These are phyloP conservation scores for Gyromitra esculenta DNA, from an alignment of 2,329 filamentous ascomycete species.

Conservation along the genomic window DNA sequence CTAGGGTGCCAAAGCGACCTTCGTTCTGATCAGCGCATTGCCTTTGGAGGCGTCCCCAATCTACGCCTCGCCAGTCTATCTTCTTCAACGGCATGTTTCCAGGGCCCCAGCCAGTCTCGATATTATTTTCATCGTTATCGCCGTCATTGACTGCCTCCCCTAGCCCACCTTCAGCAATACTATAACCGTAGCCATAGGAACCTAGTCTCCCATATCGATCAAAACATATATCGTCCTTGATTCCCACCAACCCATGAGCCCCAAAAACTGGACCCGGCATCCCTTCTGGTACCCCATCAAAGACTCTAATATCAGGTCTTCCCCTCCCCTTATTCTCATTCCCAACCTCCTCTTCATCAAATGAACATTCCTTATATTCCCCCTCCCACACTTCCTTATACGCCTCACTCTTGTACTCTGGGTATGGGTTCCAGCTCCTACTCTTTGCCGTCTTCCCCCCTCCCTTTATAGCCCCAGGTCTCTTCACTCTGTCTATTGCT, in stretches of 20 bases:
- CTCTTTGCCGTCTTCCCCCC: constrained; percentile 59
- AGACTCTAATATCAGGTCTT: constrained; percentile 48
- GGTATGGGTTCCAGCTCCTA: constrained; percentile 72
- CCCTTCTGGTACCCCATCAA: constrained; percentile 40
- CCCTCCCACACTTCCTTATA: constrained; percentile 63
- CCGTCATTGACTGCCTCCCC: constrained; percentile 88
- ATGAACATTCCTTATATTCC: constrained; percentile 61
- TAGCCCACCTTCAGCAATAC: constrained; percentile 77
- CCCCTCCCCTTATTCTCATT: constrained; percentile 25
- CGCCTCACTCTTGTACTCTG: constrained; percentile 68
- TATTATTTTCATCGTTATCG: constrained; percentile 77
- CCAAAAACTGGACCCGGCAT: constrained; percentile 87
- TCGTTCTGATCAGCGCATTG: constrained; percentile 71
- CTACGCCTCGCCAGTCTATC: constrained; percentile 67
- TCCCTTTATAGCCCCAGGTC: constrained; percentile 62
- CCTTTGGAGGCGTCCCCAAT: constrained; percentile 68
- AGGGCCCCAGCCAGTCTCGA: constrained; percentile 71
- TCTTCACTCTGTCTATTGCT: constrained; percentile 59
- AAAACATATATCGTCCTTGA: constrained; percentile 89
- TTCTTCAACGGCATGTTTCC: constrained; percentile 58
- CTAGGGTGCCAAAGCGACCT: constrained; percentile 66
- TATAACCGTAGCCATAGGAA: constrained; percentile 91
- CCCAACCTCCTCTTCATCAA: constrained; percentile 27
- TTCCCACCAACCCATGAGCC: constrained; percentile 81
- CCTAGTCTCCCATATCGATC: constrained; percentile 88